phyloP scores from a whole-genome alignment of 2,329 filamentous ascomycete genomes.

The Zymoseptoria brevis region DNA sequence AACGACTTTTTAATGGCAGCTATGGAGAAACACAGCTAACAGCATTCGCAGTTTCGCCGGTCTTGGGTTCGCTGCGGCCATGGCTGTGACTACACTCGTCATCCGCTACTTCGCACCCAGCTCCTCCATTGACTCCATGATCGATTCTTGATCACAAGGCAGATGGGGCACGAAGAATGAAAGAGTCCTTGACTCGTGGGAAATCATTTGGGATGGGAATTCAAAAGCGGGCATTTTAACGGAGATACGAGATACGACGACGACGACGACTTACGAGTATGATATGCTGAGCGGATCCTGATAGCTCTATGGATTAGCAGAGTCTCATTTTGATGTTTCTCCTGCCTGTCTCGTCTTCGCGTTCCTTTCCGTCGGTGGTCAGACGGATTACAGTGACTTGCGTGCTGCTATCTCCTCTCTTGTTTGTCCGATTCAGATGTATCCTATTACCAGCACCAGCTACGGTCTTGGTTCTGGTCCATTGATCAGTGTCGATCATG shows the following conservation, averaged over 20 bases:
- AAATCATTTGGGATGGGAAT: neutral
- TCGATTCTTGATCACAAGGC: slow-evolving; percentile 2
- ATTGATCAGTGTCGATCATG: no score
- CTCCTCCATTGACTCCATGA: neutral
- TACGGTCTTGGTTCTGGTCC: no score
- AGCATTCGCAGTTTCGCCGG: slow-evolving; percentile 4
- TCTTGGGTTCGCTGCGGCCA: slow-evolving; percentile 9
- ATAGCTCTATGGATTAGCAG: neutral
- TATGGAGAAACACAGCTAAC: neutral
- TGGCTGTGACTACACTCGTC: slow-evolving; percentile 7
- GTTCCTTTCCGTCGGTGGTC: no score
- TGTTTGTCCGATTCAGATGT: no score
- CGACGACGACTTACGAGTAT: neutral
- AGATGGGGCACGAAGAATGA: neutral
- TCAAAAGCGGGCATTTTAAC: neutral
- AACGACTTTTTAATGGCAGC: neutral
- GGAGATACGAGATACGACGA: neutral
- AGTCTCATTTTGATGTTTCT: neutral
- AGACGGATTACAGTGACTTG: no score
- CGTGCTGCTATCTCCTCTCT: no score
- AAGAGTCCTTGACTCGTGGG: neutral
- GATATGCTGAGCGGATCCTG: neutral
- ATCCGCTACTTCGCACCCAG: slow-evolving; percentile 9
- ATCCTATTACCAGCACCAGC: no score
- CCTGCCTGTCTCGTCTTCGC: no score